Percentiles rank a stretch among this genome's conserved stretches.
Evolutionary conservation across 768 basidiomycete species (phyloP).

Genomic region (Tylopilus felleus): DNA sequence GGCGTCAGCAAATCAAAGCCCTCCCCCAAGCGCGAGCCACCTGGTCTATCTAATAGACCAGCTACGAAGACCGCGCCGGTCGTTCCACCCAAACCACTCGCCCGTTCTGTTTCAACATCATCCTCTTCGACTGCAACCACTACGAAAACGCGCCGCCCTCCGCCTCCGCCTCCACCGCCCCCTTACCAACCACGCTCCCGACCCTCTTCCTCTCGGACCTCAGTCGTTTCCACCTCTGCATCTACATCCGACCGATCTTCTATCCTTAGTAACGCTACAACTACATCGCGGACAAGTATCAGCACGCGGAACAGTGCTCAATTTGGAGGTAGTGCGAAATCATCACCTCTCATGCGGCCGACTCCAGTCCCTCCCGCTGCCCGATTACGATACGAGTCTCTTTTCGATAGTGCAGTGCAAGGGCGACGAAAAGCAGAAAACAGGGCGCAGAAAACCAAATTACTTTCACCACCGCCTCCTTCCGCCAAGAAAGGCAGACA

Average conservation of each 20-base stretch:
- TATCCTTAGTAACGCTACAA: constrained; percentile 48
- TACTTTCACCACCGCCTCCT: constrained; percentile 36
- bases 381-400: constrained; percentile 60
- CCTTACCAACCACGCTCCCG: constrained; percentile 25
- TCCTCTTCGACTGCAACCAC: constrained; percentile 36
- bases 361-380: constrained; percentile 67
- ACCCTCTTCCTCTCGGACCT: constrained; percentile 37
- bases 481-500: constrained; percentile 45
- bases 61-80: constrained; percentile 13
- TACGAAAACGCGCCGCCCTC: constrained; percentile 39
- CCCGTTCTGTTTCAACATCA: constrained; percentile 35
- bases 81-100: constrained; percentile 28
- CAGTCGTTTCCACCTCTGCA: constrained; percentile 35
- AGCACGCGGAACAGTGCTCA: constrained; percentile 32
- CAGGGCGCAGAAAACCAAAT: constrained; percentile 25
- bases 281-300: constrained; percentile 37
- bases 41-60: constrained; percentile 49
- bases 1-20: constrained; percentile 36
- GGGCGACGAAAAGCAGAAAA: constrained; percentile 42
- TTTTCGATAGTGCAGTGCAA: constrained; percentile 60
- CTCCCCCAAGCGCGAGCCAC: constrained; percentile 34
- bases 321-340: constrained; percentile 13
- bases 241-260: constrained; percentile 64
- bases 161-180: constrained; percentile 35
- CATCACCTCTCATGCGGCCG: constrained; percentile 43